phyloP scores from a whole-genome alignment of 371 early-diverging fungal species.

The Batrachochytrium dendrobatidis region DNA sequence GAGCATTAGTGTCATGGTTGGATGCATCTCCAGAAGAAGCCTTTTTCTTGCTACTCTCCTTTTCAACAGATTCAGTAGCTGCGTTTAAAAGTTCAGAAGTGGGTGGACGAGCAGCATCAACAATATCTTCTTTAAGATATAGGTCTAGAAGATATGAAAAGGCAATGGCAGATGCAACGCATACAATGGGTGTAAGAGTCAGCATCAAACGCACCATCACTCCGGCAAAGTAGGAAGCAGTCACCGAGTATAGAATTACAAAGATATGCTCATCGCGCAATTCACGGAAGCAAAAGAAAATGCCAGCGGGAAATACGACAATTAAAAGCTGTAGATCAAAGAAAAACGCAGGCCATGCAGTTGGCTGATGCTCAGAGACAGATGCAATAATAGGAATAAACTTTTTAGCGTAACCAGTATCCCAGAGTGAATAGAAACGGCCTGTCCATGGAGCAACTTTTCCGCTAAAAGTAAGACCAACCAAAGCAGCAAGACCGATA shows the following conservation, averaged over 20 bases:
- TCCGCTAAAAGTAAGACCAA: constrained; percentile 66
- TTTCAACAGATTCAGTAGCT: constrained; percentile 1
- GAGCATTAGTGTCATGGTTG: constrained; percentile 22
- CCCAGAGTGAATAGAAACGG: constrained; percentile 96
- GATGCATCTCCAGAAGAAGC: not conserved
- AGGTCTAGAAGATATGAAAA: constrained; percentile 77
- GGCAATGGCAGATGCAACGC: constrained; percentile 88
- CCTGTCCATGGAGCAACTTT: constrained; percentile 97
- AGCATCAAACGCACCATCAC: constrained; percentile 99
- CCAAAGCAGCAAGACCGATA: constrained; percentile 52
- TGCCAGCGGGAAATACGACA: constrained; percentile 91
- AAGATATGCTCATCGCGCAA: constrained; percentile 94
- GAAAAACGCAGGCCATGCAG: constrained; percentile 98
- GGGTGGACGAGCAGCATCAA: constrained; percentile 8
- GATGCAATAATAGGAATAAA: constrained; percentile 99
- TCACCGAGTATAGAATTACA: constrained; percentile 87
- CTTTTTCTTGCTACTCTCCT: constrained; percentile 22
- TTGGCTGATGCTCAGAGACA: constrained; percentile 98
- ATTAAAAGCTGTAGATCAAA: constrained; percentile 93
- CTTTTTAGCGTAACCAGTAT: constrained; percentile 97
- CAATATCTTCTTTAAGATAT: constrained; percentile 37
- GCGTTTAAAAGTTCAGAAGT: constrained; percentile 6
- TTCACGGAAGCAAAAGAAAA: constrained; percentile 90
- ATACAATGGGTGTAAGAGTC: constrained; percentile 95
- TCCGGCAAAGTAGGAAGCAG: constrained; percentile 98